A percentile compares a stretch with the other conserved stretches of the same genome.
These are phyloP conservation scores for Stenogyne calaminthoides DNA, from an alignment of 305 asterid genomes.

Conservation along the genomic window DNA sequence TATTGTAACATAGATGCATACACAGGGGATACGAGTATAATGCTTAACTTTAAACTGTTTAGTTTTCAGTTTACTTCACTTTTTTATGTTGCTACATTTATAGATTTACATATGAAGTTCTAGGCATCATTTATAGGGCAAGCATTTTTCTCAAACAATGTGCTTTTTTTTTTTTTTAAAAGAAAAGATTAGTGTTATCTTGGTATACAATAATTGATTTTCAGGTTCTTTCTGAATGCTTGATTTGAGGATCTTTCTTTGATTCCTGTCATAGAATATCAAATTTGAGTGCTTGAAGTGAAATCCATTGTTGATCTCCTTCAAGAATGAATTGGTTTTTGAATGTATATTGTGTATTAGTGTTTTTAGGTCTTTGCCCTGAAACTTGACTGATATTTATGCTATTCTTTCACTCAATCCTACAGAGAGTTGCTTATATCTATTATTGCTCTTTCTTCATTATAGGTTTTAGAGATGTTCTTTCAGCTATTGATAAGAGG, in stretches of 20 bases:
- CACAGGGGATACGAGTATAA: background rate
- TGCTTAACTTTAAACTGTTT: background rate
- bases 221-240: background rate
- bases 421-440: slow-evolving; percentile 7
- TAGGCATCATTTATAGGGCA: background rate
- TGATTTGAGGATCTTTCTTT: slow-evolving; percentile 6
- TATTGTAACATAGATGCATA: slow-evolving; percentile 12
- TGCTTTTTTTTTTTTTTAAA: background rate
- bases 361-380: background rate
- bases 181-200: background rate
- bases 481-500: slow-evolving; percentile 74
- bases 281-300: background rate
- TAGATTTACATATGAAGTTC: background rate
- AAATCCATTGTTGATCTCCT: slow-evolving; percentile 15
- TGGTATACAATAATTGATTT: background rate
- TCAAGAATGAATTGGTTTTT: slow-evolving; percentile 8
- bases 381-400: slow-evolving; percentile 7
- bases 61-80: background rate
- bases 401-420: background rate
- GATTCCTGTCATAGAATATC: background rate
- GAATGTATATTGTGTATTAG: background rate
- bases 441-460: slow-evolving; percentile 30
- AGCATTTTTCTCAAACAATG: background rate
- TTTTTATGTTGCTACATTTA: background rate
- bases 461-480: slow-evolving; percentile 60